Conservation (phyloP, 1,284 basidiomycete genomes). For the Sporisorium scitamineum region DNA sequence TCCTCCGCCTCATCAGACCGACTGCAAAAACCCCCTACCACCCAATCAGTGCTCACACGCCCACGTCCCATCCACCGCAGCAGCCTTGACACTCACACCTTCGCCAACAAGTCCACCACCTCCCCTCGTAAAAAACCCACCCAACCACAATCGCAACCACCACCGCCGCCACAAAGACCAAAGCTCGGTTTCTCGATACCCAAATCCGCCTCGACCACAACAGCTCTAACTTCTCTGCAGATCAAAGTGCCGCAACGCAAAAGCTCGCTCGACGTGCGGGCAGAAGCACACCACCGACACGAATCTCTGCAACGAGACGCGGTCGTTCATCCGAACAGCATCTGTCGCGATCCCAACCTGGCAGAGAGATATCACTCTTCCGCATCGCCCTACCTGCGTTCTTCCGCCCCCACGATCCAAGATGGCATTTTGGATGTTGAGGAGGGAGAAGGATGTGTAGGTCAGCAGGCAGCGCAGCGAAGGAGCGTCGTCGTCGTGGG, state of each 20-base stretch:
- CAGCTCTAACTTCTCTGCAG: background rate
- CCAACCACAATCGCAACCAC: no score
- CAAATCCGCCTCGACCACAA: conserved; percentile 19
- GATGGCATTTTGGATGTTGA: background rate
- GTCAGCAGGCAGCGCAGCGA: conserved; percentile 12
- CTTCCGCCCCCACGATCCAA: background rate
- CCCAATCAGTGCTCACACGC: conserved; percentile 12
- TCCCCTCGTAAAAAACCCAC: background rate
- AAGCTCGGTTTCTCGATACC: background rate
- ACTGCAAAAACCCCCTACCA: background rate
- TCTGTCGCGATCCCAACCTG: conserved; percentile 6
- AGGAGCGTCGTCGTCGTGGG: conserved; percentile 8
- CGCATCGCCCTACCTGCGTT: conserved; percentile 9
- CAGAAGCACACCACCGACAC: conserved; percentile 4
- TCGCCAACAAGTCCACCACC: conserved; percentile 5
- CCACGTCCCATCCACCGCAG: conserved; percentile 11
- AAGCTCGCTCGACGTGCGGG: conserved; percentile 29
- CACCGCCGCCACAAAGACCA: background rate
- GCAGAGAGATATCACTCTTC: conserved; percentile 14
- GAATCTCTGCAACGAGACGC: background rate
- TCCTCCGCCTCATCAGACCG: conserved; percentile 10
- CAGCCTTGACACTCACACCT: background rate
- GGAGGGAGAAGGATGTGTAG: background rate
- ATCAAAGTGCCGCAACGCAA: conserved; percentile 34
- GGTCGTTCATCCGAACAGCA: conserved; percentile 22